A percentile compares a stretch with the other conserved stretches of the same genome.
phyloP scores from a whole-genome alignment of 306 rosid species.

The Prunus fruticosa region DNA sequence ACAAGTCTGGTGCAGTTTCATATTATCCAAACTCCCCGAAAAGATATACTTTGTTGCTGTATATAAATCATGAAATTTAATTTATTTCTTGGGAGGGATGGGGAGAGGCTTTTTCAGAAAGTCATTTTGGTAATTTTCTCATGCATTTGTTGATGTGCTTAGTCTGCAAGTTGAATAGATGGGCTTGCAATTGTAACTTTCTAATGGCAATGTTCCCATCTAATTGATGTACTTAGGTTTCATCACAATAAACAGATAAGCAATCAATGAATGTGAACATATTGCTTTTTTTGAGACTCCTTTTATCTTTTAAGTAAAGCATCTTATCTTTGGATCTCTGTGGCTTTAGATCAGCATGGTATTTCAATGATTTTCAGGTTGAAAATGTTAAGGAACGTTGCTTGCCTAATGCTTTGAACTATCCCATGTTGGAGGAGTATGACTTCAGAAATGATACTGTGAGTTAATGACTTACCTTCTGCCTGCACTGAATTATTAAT shows the following conservation, averaged over 20 bases:
- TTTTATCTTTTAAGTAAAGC: background rate
- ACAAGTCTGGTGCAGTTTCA: background rate
- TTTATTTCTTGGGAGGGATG: too few species aligned
- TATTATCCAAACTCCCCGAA: too few species aligned
- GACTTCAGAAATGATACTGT: slow-evolving; percentile 97
- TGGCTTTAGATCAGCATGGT: slow-evolving; percentile 14
- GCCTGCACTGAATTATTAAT: background rate
- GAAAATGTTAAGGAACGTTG: slow-evolving; percentile 97
- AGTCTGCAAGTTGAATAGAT: background rate
- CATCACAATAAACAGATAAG: background rate
- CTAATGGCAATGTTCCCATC: background rate
- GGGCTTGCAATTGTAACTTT: background rate
- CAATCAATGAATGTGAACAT: background rate
- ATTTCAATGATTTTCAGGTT: slow-evolving; percentile 52
- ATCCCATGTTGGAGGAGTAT: slow-evolving; percentile 98
- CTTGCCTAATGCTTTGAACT: slow-evolving; percentile 86
- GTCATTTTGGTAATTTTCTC: too few species aligned
- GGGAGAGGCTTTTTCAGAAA: too few species aligned
- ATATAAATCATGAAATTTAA: too few species aligned
- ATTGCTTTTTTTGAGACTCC: background rate
- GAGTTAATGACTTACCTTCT: slow-evolving; percentile 31
- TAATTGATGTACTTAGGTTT: background rate
- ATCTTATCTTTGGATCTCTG: slow-evolving; percentile 9
- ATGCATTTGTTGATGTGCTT: background rate
- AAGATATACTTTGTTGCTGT: too few species aligned